Evolutionary conservation across 768 basidiomycete species (phyloP).

Genomic region (Pisolithus microcarpus): DNA sequence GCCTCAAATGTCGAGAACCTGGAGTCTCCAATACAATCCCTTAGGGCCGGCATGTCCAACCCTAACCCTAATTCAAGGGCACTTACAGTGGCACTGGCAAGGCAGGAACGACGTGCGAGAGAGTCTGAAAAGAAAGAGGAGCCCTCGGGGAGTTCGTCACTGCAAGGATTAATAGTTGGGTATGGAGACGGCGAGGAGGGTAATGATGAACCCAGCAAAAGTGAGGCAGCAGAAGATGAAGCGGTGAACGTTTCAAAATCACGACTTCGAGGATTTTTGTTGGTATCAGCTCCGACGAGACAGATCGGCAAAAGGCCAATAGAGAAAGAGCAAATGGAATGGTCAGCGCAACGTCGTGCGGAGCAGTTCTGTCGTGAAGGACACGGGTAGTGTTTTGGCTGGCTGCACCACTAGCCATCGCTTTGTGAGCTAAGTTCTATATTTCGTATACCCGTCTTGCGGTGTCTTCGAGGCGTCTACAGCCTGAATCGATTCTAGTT

Average conservation of each 20-base stretch:
- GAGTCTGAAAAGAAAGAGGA: constrained; percentile 11
- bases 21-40: no score
- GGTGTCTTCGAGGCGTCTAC: no score
- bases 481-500: no score
- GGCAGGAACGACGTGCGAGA: constrained; percentile 8
- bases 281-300: neutral
- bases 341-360: neutral
- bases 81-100: no score
- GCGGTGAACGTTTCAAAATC: no score
- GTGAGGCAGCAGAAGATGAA: neutral
- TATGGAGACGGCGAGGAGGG: constrained; percentile 55
- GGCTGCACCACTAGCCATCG: neutral
- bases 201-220: constrained; percentile 15
- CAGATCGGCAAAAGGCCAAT: neutral
- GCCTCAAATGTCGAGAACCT: no score
- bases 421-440: neutral
- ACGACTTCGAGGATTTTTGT: no score
- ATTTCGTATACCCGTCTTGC: no score
- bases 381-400: neutral
- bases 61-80: no score
- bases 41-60: no score
- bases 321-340: neutral
- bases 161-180: constrained; percentile 45
- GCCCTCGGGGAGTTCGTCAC: constrained; percentile 13
- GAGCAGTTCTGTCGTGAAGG: neutral